A percentile compares a stretch with the other conserved stretches of the same genome.
These are phyloP conservation scores for Tieghemiomyces parasiticus DNA, from an alignment of 192 early-diverging fungal genomes.

Conservation along the genomic window DNA sequence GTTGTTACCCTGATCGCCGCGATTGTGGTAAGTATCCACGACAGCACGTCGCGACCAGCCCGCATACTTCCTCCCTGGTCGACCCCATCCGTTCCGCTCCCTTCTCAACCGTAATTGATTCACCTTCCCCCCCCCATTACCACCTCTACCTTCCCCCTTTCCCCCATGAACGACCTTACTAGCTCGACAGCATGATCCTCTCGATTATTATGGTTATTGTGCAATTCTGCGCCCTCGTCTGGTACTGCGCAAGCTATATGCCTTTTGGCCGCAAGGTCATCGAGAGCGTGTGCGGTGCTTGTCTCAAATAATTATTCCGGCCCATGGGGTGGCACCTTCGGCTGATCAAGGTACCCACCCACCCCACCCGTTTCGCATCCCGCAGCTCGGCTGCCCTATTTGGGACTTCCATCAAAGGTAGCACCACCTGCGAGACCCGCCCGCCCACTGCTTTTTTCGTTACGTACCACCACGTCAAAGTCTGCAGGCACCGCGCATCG, in stretches of 20 bases:
- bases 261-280: slow-evolving; percentile 70
- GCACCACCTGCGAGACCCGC: no score
- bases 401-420: no score
- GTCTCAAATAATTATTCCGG: slow-evolving; percentile 16
- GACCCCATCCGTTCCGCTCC: no score
- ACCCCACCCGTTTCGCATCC: no score
- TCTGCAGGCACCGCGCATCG: no score
- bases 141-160: not conserved
- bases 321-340: not conserved
- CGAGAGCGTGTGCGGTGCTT: slow-evolving; percentile 36
- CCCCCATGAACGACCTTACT: not conserved
- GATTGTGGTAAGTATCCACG: slow-evolving; percentile 32
- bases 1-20: slow-evolving; percentile 59
- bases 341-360: no score
- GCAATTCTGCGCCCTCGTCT: slow-evolving; percentile 82
- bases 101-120: no score
- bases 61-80: no score
- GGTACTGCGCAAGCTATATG: slow-evolving; percentile 82
- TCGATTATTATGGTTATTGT: slow-evolving; percentile 67
- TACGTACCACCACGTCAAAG: no score
- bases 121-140: not conserved
- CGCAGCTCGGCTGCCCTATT: no score
- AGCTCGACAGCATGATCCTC: slow-evolving; percentile 43
- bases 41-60: no score
- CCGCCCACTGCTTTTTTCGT: no score